Base-by-base conservation (phyloP, 495 filamentous ascomycete species). In the Neurospora tetraspora region DNA sequence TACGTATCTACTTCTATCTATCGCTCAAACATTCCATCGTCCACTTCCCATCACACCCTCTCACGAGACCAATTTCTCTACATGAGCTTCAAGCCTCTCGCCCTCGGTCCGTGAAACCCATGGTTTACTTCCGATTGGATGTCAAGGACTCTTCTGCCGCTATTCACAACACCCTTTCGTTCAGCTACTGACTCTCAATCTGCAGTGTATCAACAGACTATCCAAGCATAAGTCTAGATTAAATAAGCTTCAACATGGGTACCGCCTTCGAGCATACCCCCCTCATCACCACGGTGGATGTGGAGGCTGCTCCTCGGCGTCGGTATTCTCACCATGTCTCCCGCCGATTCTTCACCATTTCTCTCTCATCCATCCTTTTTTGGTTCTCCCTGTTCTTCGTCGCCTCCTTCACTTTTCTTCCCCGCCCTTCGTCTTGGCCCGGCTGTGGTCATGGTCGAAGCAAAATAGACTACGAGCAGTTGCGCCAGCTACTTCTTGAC, bases 301-400 rank as follows among this genome's bases (percentile, higher is more conserved):
- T 89, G 20, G 53, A 9, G 23, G 81, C 77, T 38, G 79, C 82
- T 6, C 82, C 80, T 18, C 91, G 86, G 42, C 87, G 84, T 73
- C 89, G 90, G 65, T 93, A 94, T 77, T 86, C 87, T 23, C 92
- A 93, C 78, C 87, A 88, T 76, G 83, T 85, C 18, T 75, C 94
- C 39, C 91, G 92, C 71, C 90, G 89, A 69, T 88, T 91, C 79
- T 96, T 92, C 81, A 93, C 89, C 69, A 84, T 91, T 69, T 84
- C 86, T 18, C 82, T 94, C 20, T 72, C 75, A 9, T 82, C 78
- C 23, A 73, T 89, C 3, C 85, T 94, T 4, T 72, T 91, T 20
- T 80, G 88, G 69, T 80, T 90, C 59, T 78, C 88, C 36, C 77
- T 91, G 53, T 80, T 91, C n/a, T 90, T 94, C 78, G 76, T 92